A percentile compares a stretch with the other conserved stretches of the same genome.
These are phyloP conservation scores for Globisporangium lucens DNA, from an alignment of 352 stramenopile genomes.

Conservation along the genomic window DNA sequence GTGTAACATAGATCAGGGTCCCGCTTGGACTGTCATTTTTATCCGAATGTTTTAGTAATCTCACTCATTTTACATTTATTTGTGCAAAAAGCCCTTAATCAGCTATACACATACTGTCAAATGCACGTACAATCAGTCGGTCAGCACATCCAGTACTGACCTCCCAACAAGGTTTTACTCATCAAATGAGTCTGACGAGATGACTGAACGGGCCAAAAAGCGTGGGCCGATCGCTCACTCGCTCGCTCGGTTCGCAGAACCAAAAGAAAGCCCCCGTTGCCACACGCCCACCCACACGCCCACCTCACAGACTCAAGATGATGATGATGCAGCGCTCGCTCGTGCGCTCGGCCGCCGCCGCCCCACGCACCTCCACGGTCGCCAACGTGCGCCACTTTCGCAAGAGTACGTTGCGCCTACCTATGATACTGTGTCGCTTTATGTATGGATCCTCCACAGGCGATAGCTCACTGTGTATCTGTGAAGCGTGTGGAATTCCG, in stretches of 20 bases:
- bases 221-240: not conserved
- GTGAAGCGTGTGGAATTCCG: conserved; percentile 14
- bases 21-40: no score
- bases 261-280: conserved; percentile 12
- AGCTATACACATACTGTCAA: not conserved
- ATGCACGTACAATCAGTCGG: not conserved
- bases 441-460: not conserved
- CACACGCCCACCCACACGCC: not conserved
- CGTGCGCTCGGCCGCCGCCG: conserved; percentile 36
- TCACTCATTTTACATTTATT: no score
- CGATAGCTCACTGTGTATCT: not conserved
- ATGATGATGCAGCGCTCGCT: conserved; percentile 52
- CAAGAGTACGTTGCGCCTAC: conserved; percentile 43
- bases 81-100: not conserved
- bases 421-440: not conserved
- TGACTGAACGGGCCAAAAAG: not conserved
- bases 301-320: conserved; percentile 9
- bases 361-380: conserved; percentile 28
- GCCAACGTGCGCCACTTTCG: conserved; percentile 66
- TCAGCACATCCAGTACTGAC: not conserved
- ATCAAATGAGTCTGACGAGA: conserved; percentile 2
- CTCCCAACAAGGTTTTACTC: not conserved
- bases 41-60: no score
- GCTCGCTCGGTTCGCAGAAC: not conserved
- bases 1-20: no score